A percentile compares a stretch with the other conserved stretches of the same genome.
phyloP scores from a whole-genome alignment of 78 protist species.

The Dictyostelium firmibasis region DNA sequence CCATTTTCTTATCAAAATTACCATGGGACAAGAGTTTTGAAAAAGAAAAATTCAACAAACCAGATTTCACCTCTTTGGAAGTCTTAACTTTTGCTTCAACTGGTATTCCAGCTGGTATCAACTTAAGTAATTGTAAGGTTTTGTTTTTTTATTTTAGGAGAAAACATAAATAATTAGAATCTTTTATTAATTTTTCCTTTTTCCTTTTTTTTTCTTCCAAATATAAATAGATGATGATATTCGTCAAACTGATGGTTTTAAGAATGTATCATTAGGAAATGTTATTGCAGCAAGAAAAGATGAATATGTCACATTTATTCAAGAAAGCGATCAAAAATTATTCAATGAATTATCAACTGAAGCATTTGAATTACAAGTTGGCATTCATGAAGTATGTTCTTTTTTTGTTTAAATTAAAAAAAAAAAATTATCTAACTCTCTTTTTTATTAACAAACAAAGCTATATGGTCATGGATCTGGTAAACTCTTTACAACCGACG shows the following conservation, averaged over 20 bases:
- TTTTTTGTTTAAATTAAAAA: no score
- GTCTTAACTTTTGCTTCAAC: slow-evolving; percentile 83
- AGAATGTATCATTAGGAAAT: slow-evolving; percentile 89
- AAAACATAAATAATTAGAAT: no score
- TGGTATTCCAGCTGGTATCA: slow-evolving; percentile 87
- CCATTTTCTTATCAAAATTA: slow-evolving; percentile 38
- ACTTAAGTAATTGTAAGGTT: slow-evolving; percentile 11
- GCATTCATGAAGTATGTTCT: slow-evolving; percentile 81
- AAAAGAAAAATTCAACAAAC: slow-evolving; percentile 82
- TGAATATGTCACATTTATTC: slow-evolving; percentile 49
- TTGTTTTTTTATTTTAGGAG: not conserved
- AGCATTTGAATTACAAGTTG: slow-evolving; percentile 90
- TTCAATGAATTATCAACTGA: slow-evolving; percentile 24
- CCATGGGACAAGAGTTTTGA: slow-evolving; percentile 89
- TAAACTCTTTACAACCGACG: slow-evolving; percentile 45
- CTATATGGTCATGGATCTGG: slow-evolving; percentile 90
- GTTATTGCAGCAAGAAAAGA: slow-evolving; percentile 59
- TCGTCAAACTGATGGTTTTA: slow-evolving; percentile 87
- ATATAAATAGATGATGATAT: slow-evolving; percentile 87
- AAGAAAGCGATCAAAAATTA: slow-evolving; percentile 64
- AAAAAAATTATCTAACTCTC: no score
- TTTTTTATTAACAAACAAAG: not conserved
- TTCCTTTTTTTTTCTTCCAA: not conserved
- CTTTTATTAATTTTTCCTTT: no score
- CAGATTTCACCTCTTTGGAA: slow-evolving; percentile 91